phyloP scores from a whole-genome alignment of 2,329 filamentous ascomycete genomes.

The Epichloe glyceriae region DNA sequence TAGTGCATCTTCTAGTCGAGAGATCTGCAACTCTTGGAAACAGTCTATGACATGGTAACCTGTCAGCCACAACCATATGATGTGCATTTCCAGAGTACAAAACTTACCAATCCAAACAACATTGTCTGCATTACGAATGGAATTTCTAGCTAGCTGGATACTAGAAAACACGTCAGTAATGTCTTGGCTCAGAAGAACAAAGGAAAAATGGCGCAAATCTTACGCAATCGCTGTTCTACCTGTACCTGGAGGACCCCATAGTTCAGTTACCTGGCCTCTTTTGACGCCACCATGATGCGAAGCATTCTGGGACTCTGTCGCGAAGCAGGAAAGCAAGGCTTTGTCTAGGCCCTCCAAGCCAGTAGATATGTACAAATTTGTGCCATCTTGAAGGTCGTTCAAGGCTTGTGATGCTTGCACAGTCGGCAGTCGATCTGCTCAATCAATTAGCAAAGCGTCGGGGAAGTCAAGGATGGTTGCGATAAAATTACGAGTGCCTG shows the following conservation, averaged over 20 bases:
- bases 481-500: conserved; percentile 33
- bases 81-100: conserved; percentile 4
- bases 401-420: conserved; percentile 64
- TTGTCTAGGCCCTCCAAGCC: conserved; percentile 40
- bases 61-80: neutral
- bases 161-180: conserved; percentile 17
- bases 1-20: conserved; percentile 17
- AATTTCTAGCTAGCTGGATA: conserved; percentile 54
- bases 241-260: conserved; percentile 76
- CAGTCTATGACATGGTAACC: conserved; percentile 24
- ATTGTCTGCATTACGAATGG: conserved; percentile 43
- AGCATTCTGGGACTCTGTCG: conserved; percentile 8
- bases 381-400: conserved; percentile 40
- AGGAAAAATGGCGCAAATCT: conserved; percentile 14
- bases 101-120: conserved; percentile 75
- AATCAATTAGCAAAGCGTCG: neutral
- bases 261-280: conserved; percentile 68
- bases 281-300: conserved; percentile 43
- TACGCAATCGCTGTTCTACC: conserved; percentile 80
- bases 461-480: neutral
- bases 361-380: conserved; percentile 40
- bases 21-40: conserved; percentile 26
- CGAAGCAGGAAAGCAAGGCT: conserved; percentile 20
- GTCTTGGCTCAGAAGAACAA: neutral
- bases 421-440: conserved; percentile 59